These are phyloP conservation scores for Cyberlindnera euphorbiiphila DNA, from an alignment of 805 yeast genomes.

Conservation along the genomic window DNA sequence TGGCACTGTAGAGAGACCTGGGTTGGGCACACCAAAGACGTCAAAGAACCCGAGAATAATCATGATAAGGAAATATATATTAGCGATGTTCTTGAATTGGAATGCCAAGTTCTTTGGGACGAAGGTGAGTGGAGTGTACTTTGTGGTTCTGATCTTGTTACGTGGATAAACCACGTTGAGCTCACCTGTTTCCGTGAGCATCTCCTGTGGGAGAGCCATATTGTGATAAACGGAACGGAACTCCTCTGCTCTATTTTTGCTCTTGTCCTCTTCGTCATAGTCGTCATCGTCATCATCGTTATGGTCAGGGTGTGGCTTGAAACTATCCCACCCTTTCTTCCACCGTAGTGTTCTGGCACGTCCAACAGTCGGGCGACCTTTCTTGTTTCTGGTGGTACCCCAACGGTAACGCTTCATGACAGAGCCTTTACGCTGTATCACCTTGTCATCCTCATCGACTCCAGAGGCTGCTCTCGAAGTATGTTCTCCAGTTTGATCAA, in stretches of 20 bases:
- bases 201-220: constrained; percentile 52
- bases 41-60: constrained; percentile 75
- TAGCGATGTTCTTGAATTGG: constrained; percentile 88
- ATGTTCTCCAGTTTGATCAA: too few relatives aligned
- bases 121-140: constrained; percentile 87
- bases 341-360: constrained; percentile 60
- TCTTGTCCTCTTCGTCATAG: constrained; percentile 30
- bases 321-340: constrained; percentile 30
- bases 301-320: constrained; percentile 33
- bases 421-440: constrained; percentile 37
- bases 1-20: constrained; percentile 74
- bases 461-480: constrained; percentile 1
- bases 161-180: constrained; percentile 66
- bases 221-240: constrained; percentile 56
- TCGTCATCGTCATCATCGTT: constrained; percentile 19
- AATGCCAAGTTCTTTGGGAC: constrained; percentile 76
- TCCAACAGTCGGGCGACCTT: constrained; percentile 60
- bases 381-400: constrained; percentile 83
- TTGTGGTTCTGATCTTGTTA: constrained; percentile 92
- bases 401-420: constrained; percentile 75
- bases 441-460: constrained; percentile 10
- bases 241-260: constrained; percentile 36
- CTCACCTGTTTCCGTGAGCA: constrained; percentile 55
- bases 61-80: constrained; percentile 76
- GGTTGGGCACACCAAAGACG: constrained; percentile 78